phyloP scores from a whole-genome alignment of 2,329 filamentous ascomycete genomes.

The Dactylellina parvicollis region DNA sequence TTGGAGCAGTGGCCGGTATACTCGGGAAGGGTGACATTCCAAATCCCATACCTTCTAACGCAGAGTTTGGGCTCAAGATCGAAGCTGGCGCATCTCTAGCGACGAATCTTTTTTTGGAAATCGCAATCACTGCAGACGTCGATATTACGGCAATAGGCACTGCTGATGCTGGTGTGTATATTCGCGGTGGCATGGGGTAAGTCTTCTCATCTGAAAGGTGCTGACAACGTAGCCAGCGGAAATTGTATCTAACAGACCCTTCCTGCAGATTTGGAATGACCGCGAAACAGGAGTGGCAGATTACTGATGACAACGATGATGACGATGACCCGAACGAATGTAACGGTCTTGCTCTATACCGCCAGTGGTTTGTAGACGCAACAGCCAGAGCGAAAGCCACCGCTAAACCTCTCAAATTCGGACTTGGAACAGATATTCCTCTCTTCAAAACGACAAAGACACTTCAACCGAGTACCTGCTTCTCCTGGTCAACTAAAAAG shows the following conservation, averaged over 20 bases:
- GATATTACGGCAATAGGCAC: not conserved
- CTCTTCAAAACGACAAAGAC: not conserved
- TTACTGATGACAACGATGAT: not conserved
- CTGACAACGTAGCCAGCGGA: too few species aligned
- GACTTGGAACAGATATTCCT: not conserved
- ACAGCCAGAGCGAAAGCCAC: not conserved
- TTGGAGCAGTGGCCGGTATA: not conserved
- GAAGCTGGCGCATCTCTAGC: constrained; percentile 1
- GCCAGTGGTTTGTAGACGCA: not conserved
- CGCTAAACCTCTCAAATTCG: not conserved
- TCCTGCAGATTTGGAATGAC: not conserved
- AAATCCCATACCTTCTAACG: not conserved
- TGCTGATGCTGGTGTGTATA: not conserved
- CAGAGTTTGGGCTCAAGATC: not conserved
- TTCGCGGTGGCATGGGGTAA: not conserved
- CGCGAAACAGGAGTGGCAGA: not conserved
- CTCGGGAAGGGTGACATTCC: not conserved
- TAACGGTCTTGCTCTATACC: not conserved
- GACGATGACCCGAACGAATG: not conserved
- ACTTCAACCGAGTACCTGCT: not conserved
- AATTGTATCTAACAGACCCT: not conserved
- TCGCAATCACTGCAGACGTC: not conserved
- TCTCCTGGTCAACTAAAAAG: not conserved
- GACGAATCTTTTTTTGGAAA: not conserved
- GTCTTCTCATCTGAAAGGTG: not conserved